Evolutionary conservation across 73 alveolate genomes (phyloP), one percentile per base, ranked within the genome.

Genomic region (Diophrys appendiculata): DNA sequence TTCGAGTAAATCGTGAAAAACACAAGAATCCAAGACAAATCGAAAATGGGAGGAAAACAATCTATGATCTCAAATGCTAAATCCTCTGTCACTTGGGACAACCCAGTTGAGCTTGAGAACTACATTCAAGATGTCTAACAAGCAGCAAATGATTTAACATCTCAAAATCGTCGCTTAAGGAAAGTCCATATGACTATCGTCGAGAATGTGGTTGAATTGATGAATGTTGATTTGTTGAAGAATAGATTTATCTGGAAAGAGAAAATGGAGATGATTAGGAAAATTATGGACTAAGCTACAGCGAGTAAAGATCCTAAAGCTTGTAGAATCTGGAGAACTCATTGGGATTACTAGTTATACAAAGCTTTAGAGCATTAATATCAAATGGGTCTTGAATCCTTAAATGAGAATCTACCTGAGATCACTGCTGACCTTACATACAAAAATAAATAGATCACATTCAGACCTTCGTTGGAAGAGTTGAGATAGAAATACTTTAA

Each of bases 391-490:
- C 88, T 98, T 76, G 97, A 97, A 71, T 86, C 91, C 80, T 93
- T 97, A 54, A 96, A 95, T 83, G 97, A 97, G 70, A 92, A 94
- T 79, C 84, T 98, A 64, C 96, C 99, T 27, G 99, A 97, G 76
- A 98, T 96, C 81, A 93, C 96, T 54, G 98, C 99, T 26, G 99
- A 98, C 86, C 80, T 98, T 78, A 95, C 93, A 3, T 92, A 94
- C 76, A 85, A 82, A 65, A 92, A 90, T 81, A 92, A 93, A 86
- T 90, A 87, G 83, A 85, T 96, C 25, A 92, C 87, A 54, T 93
- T 97, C 79, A 95, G 95, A 78, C 99, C 99, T 3, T 95, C 99
- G 0, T 78, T 96, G 28, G 99, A 98, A 72, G 99, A 97, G 77
- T 91, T 98, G 54, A 96, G 95, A 90, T 86, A 95, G 60, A 82